phyloP scores from a whole-genome alignment of 495 filamentous ascomycete genomes.

The Bombardia bombarda region DNA sequence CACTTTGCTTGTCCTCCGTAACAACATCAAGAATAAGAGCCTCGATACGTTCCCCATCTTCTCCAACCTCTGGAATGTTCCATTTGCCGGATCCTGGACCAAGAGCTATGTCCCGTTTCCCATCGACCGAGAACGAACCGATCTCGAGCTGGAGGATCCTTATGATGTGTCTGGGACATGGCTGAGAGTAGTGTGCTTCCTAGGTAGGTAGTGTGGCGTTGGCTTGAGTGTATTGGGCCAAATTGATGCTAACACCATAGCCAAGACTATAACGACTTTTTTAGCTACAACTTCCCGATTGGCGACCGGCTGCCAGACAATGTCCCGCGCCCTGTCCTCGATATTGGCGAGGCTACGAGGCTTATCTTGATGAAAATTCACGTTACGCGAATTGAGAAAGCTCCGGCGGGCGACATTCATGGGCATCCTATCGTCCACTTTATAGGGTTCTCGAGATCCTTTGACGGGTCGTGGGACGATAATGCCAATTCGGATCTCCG shows the following conservation, averaged over 20 bases:
- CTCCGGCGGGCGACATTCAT: slow-evolving; percentile 40
- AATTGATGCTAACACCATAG: background rate
- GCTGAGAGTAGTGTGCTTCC: slow-evolving; percentile 49
- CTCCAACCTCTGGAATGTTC: slow-evolving; percentile 37
- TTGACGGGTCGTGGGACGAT: slow-evolving; percentile 50
- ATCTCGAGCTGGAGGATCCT: slow-evolving; percentile 36
- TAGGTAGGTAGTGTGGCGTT: slow-evolving; percentile 14
- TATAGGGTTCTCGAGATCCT: slow-evolving; percentile 42
- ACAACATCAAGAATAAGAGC: slow-evolving; percentile 42
- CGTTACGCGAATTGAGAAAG: slow-evolving; percentile 43
- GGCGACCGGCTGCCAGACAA: slow-evolving; percentile 19
- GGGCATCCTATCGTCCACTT: slow-evolving; percentile 52
- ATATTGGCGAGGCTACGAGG: slow-evolving; percentile 50
- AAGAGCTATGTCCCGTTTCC: slow-evolving; percentile 34
- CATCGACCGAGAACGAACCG: slow-evolving; percentile 2
- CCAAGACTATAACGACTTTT: slow-evolving; percentile 54
- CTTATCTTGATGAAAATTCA: slow-evolving; percentile 56
- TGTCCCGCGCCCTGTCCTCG: slow-evolving; percentile 40
- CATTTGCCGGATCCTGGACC: slow-evolving; percentile 46
- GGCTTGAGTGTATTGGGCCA: background rate
- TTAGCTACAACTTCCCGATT: slow-evolving; percentile 49
- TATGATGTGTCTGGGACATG: slow-evolving; percentile 54
- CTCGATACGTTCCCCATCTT: slow-evolving; percentile 35
- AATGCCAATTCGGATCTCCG: slow-evolving; percentile 49
- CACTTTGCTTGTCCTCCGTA: slow-evolving; percentile 50